phyloP scores from a whole-genome alignment of 306 rosid species.

The Pterocarpus santalinus region DNA sequence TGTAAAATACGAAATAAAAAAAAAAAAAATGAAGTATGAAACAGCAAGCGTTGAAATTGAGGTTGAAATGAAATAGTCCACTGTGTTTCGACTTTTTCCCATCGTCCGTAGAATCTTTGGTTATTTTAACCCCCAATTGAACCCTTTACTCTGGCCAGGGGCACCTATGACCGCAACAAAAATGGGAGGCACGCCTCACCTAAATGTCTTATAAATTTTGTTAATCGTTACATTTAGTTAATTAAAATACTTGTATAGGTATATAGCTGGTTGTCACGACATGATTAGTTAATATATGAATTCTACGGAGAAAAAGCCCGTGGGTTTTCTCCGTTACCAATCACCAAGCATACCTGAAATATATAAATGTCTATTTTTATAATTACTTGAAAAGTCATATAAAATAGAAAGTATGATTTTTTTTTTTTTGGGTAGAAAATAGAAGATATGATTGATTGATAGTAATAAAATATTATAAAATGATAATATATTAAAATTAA shows the following conservation, averaged over 20 bases:
- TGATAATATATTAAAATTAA: too few species aligned
- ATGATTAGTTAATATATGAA: neutral
- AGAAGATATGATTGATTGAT: too few species aligned
- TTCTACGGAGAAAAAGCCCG: too few species aligned
- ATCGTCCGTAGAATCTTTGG: neutral
- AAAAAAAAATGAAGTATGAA: too few species aligned
- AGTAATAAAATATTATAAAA: too few species aligned
- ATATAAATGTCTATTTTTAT: too few species aligned
- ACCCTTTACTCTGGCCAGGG: neutral
- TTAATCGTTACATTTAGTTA: neutral
- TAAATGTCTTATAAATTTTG: neutral
- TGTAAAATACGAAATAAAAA: neutral
- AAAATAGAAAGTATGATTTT: too few species aligned
- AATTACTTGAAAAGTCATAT: too few species aligned
- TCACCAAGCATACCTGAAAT: too few species aligned
- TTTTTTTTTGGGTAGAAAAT: too few species aligned
- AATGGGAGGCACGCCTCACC: slow-evolving; percentile 1
- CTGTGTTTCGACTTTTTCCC: neutral
- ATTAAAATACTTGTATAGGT: neutral
- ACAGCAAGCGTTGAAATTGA: neutral
- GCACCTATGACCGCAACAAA: neutral
- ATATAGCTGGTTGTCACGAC: neutral
- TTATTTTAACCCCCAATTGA: slow-evolving; percentile 18
- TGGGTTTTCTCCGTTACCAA: too few species aligned
- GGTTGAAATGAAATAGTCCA: neutral